phyloP scores from a whole-genome alignment of 306 rosid species.

The Cicer chorassanicum region DNA sequence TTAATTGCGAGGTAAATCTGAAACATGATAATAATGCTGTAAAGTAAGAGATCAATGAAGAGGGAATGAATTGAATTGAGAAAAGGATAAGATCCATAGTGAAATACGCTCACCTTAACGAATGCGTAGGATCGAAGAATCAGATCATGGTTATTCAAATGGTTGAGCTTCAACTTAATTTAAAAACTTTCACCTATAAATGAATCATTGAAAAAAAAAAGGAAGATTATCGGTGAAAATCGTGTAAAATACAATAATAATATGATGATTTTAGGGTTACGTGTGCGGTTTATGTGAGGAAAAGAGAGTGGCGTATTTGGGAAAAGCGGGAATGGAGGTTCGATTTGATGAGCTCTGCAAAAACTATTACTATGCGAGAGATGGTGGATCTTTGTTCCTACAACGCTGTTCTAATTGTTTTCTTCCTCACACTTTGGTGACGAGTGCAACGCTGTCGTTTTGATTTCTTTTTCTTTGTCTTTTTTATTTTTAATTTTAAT shows the following conservation, averaged over 20 bases:
- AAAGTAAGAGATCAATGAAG: conserved; percentile 45
- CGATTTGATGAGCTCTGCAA: conserved; percentile 50
- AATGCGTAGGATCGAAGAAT: conserved; percentile 49
- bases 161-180: conserved; percentile 40
- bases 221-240: not conserved
- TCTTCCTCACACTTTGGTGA: conserved; percentile 23
- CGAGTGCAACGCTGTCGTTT: conserved; percentile 46
- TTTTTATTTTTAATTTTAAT: not conserved
- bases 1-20: conserved; percentile 31
- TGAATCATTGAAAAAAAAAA: conserved; percentile 14
- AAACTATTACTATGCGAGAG: conserved; percentile 37
- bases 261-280: not conserved
- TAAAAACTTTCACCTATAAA: conserved; percentile 25
- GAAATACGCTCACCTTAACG: conserved; percentile 37
- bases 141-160: conserved; percentile 51
- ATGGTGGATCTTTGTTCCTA: conserved; percentile 41
- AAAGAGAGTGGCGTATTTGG: conserved; percentile 13
- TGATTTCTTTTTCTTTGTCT: not conserved
- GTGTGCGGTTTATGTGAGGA: not conserved
- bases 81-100: conserved; percentile 32
- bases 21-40: not conserved
- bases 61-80: conserved; percentile 24
- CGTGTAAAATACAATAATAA: conserved; percentile 3
- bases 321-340: conserved; percentile 37
- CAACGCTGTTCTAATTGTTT: conserved; percentile 40